phyloP scores from a whole-genome alignment of 352 stramenopile genomes.

The Phytopythium cucurbitacearum region DNA sequence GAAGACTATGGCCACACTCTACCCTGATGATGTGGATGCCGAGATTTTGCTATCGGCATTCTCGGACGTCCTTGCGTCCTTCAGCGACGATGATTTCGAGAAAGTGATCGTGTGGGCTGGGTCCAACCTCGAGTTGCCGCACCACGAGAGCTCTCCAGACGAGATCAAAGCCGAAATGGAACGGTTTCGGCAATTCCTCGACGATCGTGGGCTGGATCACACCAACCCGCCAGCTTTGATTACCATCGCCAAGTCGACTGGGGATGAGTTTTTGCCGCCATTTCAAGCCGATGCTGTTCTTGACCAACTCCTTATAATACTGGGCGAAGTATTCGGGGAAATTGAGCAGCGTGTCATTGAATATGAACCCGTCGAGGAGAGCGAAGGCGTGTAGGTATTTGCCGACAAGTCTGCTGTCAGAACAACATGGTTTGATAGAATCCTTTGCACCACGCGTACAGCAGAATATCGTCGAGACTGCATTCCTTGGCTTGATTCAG shows the following conservation, averaged over 20 bases:
- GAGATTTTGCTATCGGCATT: conserved; percentile 20
- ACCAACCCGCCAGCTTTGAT: conserved; percentile 52
- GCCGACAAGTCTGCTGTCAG: conserved; percentile 8
- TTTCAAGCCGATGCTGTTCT: conserved; percentile 55
- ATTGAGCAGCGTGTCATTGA: conserved; percentile 38
- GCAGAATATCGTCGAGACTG: conserved; percentile 34
- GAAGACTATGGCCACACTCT: conserved; percentile 21
- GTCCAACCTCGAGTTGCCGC: conserved; percentile 61
- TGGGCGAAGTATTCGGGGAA: conserved; percentile 29
- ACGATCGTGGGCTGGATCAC: conserved; percentile 7
- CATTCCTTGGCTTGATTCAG: conserved; percentile 24
- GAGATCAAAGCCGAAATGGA: conserved; percentile 48
- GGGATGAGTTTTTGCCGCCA: conserved; percentile 66
- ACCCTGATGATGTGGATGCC: conserved; percentile 12
- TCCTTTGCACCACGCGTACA: conserved; percentile 52
- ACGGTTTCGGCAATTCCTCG: conserved; percentile 32
- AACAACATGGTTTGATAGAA: conserved; percentile 46
- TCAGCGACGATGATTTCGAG: background rate
- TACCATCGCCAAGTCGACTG: conserved; percentile 77
- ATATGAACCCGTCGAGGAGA: conserved; percentile 33
- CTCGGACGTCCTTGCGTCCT: background rate
- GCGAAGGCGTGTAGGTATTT: conserved; percentile 6
- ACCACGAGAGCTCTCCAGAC: conserved; percentile 49
- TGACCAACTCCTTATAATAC: conserved; percentile 36
- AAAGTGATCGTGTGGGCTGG: conserved; percentile 16